phyloP scores from a whole-genome alignment of 169 alveolate species.

The Plasmodium malariae region DNA sequence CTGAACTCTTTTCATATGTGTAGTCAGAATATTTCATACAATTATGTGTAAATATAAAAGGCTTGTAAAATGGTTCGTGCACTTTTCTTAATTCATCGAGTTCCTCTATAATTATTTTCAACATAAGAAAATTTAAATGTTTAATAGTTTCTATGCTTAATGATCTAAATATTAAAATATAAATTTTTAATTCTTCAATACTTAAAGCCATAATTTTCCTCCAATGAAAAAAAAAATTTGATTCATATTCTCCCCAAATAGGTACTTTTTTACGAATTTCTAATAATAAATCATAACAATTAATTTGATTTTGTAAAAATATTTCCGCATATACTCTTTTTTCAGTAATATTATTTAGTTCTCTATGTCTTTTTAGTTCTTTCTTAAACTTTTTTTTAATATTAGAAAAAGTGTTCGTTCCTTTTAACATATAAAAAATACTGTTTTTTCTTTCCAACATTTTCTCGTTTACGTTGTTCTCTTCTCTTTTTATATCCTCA shows the following conservation, averaged over 20 bases:
- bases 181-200: constrained; percentile 71
- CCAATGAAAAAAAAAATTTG: constrained; percentile 85
- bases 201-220: constrained; percentile 75
- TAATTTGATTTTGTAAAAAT: constrained; percentile 77
- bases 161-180: constrained; percentile 45
- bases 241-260: constrained; percentile 84
- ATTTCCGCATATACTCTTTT: constrained; percentile 52
- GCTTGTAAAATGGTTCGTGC: constrained; percentile 44
- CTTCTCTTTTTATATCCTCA: too few relatives aligned
- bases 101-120: constrained; percentile 56
- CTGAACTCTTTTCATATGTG: constrained; percentile 4
- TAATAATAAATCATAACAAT: constrained; percentile 84
- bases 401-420: too few relatives aligned
- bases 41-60: constrained; percentile 37
- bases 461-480: neutral
- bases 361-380: neutral
- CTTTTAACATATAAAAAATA: too few relatives aligned
- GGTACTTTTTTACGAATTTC: constrained; percentile 84
- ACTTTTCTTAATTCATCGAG: constrained; percentile 70
- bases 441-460: neutral
- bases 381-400: neutral
- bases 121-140: constrained; percentile 31
- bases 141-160: constrained; percentile 45
- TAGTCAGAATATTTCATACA: constrained; percentile 19
- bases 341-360: constrained; percentile 24